Conservation (phyloP, 495 filamentous ascomycete species). For the Pseudomonodictys pantanalensis region DNA sequence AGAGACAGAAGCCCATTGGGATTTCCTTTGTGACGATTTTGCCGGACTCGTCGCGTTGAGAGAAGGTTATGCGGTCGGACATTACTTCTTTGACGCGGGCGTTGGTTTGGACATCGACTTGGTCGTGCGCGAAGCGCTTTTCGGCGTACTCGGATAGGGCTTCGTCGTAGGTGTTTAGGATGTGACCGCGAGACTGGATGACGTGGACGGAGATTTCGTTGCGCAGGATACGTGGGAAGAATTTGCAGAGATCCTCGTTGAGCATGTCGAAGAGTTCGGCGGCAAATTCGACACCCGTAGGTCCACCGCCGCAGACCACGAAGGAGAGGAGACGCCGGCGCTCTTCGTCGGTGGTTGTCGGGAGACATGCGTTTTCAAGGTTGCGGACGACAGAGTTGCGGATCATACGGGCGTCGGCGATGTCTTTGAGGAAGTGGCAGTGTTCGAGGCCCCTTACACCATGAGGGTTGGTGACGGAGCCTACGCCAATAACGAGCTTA, state of each 20-base stretch:
- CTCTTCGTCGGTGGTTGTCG: constrained; percentile 87
- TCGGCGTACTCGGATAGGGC: constrained; percentile 90
- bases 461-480: constrained; percentile 89
- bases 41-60: constrained; percentile 71
- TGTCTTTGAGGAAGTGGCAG: constrained; percentile 91
- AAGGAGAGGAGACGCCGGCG: constrained; percentile 85
- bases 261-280: constrained; percentile 94
- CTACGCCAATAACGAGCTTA: constrained; percentile 93
- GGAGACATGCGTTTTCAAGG: constrained; percentile 87
- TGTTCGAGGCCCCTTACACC: constrained; percentile 94
- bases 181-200: constrained; percentile 89
- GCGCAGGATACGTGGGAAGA: constrained; percentile 83
- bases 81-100: constrained; percentile 86
- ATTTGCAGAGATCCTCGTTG: constrained; percentile 83
- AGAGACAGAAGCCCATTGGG: constrained; percentile 93
- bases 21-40: constrained; percentile 81
- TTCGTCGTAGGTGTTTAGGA: constrained; percentile 98
- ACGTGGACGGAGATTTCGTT: constrained; percentile 98
- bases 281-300: constrained; percentile 96
- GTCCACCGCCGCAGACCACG: constrained; percentile 90
- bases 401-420: constrained; percentile 84
- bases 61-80: constrained; percentile 79
- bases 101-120: constrained; percentile 87
- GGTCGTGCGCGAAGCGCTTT: constrained; percentile 81
- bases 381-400: constrained; percentile 89